Conservation (phyloP, 1,139 yeast genomes). For the Meyerozyma sp. region DNA sequence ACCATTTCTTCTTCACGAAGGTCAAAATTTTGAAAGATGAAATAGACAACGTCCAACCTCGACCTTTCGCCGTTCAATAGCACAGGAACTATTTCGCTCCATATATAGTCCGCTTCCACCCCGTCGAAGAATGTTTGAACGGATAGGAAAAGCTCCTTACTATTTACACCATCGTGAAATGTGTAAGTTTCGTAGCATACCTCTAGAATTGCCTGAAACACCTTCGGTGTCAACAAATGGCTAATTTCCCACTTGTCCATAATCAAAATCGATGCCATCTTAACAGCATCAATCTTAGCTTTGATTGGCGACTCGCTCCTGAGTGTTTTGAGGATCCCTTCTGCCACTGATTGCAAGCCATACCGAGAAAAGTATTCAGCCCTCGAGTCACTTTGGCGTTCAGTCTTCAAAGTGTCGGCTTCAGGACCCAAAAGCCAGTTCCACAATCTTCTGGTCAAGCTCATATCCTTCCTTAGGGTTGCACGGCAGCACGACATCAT, state of each 20-base stretch:
- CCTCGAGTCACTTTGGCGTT: constrained; percentile 18
- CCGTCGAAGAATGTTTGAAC: constrained; percentile 77
- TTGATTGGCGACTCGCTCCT: constrained; percentile 19
- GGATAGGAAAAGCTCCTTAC: constrained; percentile 45
- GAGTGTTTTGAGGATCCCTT: constrained; percentile 50
- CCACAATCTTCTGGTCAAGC: constrained; percentile 89
- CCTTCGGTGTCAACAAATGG: constrained; percentile 57
- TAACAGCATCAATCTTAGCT: constrained; percentile 47
- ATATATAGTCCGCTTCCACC: constrained; percentile 72
- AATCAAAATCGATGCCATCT: constrained; percentile 57
- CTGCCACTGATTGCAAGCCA: constrained; percentile 47
- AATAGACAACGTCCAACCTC: constrained; percentile 45
- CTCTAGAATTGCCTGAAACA: constrained; percentile 61
- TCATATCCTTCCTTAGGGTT: constrained; percentile 82
- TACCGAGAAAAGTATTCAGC: constrained; percentile 52
- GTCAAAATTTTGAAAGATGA: constrained; percentile 60
- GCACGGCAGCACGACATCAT: constrained; percentile 62
- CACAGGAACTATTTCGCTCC: constrained; percentile 54
- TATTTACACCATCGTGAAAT: constrained; percentile 9
- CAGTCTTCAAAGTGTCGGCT: constrained; percentile 10
- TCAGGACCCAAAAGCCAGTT: constrained; percentile 85
- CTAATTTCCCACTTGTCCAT: constrained; percentile 96
- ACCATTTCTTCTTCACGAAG: constrained; percentile 84
- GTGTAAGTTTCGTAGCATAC: constrained; percentile 19
- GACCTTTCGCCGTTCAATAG: constrained; percentile 16